phyloP scores from a whole-genome alignment of 164 flowering plant species.

The Litsea cubeba region DNA sequence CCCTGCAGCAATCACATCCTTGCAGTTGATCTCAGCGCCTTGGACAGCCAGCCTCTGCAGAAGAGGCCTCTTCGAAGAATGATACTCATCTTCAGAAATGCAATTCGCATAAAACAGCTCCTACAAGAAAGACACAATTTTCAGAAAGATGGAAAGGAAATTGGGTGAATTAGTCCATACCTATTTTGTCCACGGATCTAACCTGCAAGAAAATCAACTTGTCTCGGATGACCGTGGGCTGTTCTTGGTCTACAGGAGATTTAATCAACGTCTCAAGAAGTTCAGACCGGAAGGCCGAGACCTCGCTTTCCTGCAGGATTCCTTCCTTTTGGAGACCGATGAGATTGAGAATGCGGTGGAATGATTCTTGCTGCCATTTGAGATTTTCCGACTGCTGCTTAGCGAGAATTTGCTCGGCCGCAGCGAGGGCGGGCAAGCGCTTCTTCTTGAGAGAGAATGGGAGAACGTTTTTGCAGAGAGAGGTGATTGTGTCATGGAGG shows the following conservation, averaged over 20 bases:
- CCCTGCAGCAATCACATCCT: slow-evolving; percentile 50
- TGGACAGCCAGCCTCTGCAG: slow-evolving; percentile 83
- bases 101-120: slow-evolving; percentile 84
- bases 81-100: slow-evolving; percentile 80
- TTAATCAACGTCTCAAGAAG: slow-evolving; percentile 71
- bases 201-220: slow-evolving; percentile 91
- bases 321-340: slow-evolving; percentile 83
- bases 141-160: not conserved
- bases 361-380: slow-evolving; percentile 97
- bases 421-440: slow-evolving; percentile 35
- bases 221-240: slow-evolving; percentile 60
- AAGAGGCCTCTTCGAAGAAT: slow-evolving; percentile 79
- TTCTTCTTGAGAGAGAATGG: slow-evolving; percentile 76
- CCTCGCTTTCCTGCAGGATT: slow-evolving; percentile 57
- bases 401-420: slow-evolving; percentile 54
- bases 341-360: slow-evolving; percentile 75
- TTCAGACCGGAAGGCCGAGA: slow-evolving; percentile 55
- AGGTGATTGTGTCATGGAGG: slow-evolving; percentile 77
- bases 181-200: slow-evolving; percentile 1
- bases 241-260: slow-evolving; percentile 56
- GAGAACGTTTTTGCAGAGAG: slow-evolving; percentile 77
- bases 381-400: slow-evolving; percentile 82
- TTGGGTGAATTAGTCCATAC: not conserved
- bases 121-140: slow-evolving; percentile 24
- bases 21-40: slow-evolving; percentile 69